Base-by-base conservation (phyloP, 148 eudicot species). In the Euryodendron excelsum region DNA sequence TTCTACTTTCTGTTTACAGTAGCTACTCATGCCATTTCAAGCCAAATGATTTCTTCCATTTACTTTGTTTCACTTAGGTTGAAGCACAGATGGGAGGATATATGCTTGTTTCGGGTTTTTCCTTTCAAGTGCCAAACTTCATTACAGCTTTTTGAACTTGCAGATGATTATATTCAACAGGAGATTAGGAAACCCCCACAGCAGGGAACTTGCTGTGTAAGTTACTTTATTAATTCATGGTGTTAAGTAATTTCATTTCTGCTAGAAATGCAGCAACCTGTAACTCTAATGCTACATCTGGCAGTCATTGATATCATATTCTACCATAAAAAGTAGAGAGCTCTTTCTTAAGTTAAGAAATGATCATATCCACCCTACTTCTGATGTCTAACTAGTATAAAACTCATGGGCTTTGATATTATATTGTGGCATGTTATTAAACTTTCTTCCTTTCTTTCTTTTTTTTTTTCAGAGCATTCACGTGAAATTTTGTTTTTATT, bases 101-200 rank as follows among this genome's bases (percentile, higher is more conserved):
- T 93, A 62, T 90, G 97, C 82, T 85, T 87, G 25, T 95, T 95
- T 76, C 88, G 86, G 55, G 93, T 88, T 84, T 95, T 93, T 74
- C 99, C 99, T 70, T 75, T 80, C 82, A 93, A 93, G 79, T 84
- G 85, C 79, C 96, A 89, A 82, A 84, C 80, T 78, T 86, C 88
- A 45, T 82, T 96, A 75, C 98, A 93, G 75, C 93, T 93, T 75
- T 89, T 83, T 86, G 98, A 96, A 83, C 92, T 96, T 79, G 78
- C 34, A 25, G 99, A 96, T 82, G 93, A 96, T 74, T 89, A 90
- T 85, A 88, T 96, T 85, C 94, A 96, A 77, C 76, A 91, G 79
- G 99, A 90, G 84, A 96, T 93, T 72, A 86, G 78, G 80, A 93
- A 87, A 72, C 87, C 90, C 59, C 76, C 87, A 6, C 81, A 73